These are phyloP conservation scores for Casuarina equisetifolia DNA, from an alignment of 306 rosid genomes.

Conservation along the genomic window DNA sequence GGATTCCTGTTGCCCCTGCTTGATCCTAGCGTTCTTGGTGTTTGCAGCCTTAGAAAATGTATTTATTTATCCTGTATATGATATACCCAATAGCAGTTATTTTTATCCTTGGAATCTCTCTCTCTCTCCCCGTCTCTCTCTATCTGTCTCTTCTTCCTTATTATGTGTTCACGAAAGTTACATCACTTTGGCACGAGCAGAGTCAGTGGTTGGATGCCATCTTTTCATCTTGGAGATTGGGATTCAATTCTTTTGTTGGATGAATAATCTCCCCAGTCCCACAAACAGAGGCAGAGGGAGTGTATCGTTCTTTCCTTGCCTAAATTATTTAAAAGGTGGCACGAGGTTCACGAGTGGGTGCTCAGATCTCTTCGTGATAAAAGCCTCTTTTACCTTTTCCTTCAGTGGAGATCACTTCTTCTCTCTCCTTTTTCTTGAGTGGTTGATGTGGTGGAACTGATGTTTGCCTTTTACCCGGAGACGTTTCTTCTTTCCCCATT, in stretches of 20 bases:
- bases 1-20: conserved; percentile 76
- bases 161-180: conserved; percentile 23
- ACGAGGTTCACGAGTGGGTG: conserved; percentile 44
- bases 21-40: conserved; percentile 46
- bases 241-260: conserved; percentile 13
- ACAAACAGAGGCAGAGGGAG: background rate
- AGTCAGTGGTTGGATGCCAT: conserved; percentile 31
- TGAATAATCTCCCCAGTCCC: background rate
- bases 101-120: conserved; percentile 19
- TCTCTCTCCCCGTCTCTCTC: conserved; percentile 7
- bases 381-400: conserved; percentile 14
- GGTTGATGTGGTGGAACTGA: conserved; percentile 13
- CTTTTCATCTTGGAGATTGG: conserved; percentile 21
- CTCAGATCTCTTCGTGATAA: conserved; percentile 19
- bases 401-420: background rate
- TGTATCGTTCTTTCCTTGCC: background rate
- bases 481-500: background rate
- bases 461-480: background rate
- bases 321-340: conserved; percentile 25
- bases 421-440: background rate
- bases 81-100: conserved; percentile 16
- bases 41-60: conserved; percentile 43
- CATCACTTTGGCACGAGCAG: conserved; percentile 19
- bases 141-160: conserved; percentile 7
- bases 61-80: conserved; percentile 22